Conservation (phyloP, 805 yeast genomes). For the Zygotorulaspora danielsina region DNA sequence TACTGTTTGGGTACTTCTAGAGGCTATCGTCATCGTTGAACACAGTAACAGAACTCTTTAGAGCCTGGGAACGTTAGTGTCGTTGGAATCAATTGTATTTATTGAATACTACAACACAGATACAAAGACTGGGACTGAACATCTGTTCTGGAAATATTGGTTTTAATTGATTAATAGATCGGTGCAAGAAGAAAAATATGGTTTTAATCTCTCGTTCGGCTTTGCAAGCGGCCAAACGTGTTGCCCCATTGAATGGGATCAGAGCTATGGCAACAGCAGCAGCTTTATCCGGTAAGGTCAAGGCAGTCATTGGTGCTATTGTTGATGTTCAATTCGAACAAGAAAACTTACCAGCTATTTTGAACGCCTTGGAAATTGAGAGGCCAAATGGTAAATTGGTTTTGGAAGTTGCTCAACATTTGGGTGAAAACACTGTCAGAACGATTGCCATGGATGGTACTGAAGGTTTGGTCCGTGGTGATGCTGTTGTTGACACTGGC, state of each 20-base stretch:
- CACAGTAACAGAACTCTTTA: slow-evolving; percentile 1
- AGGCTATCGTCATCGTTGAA: neutral
- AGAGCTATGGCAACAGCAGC: slow-evolving; percentile 42
- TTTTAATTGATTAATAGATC: neutral
- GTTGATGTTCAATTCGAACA: slow-evolving; percentile 98
- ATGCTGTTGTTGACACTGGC: slow-evolving; percentile 88
- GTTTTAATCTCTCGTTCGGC: slow-evolving; percentile 64
- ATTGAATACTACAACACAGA: neutral
- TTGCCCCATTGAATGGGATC: slow-evolving; percentile 48
- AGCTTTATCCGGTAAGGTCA: slow-evolving; percentile 78
- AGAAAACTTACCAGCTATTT: slow-evolving; percentile 94
- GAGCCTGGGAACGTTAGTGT: neutral
- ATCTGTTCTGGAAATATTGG: neutral
- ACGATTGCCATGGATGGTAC: slow-evolving; percentile 99
- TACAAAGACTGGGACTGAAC: neutral
- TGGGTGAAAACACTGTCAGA: slow-evolving; percentile 99
- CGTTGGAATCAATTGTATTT: slow-evolving; percentile 2
- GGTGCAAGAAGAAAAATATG: slow-evolving; percentile 1
- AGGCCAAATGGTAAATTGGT: slow-evolving; percentile 76
- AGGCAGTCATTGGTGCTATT: slow-evolving; percentile 99
- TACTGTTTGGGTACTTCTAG: neutral
- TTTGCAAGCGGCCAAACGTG: slow-evolving; percentile 82
- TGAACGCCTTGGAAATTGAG: slow-evolving; percentile 91
- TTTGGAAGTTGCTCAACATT: slow-evolving; percentile 98
- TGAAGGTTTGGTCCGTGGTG: slow-evolving; percentile 99